Conservation (phyloP, 208 protist genomes). For the Acanthamoeba sp. region DNA sequence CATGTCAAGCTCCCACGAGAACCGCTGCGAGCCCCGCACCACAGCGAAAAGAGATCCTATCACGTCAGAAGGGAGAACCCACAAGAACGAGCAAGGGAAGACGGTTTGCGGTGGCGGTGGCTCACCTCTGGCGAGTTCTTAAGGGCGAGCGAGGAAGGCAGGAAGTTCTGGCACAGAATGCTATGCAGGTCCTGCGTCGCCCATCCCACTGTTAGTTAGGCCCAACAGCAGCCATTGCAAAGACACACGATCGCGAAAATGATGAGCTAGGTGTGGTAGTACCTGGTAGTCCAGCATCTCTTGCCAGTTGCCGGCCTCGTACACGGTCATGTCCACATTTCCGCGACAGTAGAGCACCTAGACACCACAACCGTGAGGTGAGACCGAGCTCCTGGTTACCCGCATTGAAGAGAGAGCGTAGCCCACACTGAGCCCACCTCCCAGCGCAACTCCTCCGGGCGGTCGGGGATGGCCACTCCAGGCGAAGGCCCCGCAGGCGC, state of each 20-base stretch:
- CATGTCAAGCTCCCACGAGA: slow-evolving; percentile 19
- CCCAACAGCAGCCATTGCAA: too few relatives aligned
- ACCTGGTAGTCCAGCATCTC: slow-evolving; percentile 42
- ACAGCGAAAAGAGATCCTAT: not conserved
- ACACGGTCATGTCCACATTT: slow-evolving; percentile 28
- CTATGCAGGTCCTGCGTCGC: slow-evolving; percentile 26
- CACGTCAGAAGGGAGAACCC: not conserved
- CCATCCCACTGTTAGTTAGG: not conserved
- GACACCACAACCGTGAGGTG: not conserved
- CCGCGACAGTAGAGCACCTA: not conserved
- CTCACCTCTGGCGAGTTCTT: slow-evolving; percentile 28
- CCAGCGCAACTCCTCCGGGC: slow-evolving; percentile 16
- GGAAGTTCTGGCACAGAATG: slow-evolving; percentile 12
- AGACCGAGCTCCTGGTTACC: not conserved
- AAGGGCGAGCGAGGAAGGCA: not conserved
- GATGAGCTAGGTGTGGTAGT: too few relatives aligned
- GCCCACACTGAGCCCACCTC: not conserved
- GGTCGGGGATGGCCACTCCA: not conserved
- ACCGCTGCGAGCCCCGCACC: not conserved
- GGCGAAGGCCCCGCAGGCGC: not conserved
- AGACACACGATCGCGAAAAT: too few relatives aligned
- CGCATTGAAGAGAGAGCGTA: not conserved
- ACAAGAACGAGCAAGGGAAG: not conserved
- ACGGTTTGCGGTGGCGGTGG: not conserved
- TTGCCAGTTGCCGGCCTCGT: slow-evolving; percentile 35